Conservation (phyloP, 2,329 filamentous ascomycete genomes). For the Ceratocystis destructans region DNA sequence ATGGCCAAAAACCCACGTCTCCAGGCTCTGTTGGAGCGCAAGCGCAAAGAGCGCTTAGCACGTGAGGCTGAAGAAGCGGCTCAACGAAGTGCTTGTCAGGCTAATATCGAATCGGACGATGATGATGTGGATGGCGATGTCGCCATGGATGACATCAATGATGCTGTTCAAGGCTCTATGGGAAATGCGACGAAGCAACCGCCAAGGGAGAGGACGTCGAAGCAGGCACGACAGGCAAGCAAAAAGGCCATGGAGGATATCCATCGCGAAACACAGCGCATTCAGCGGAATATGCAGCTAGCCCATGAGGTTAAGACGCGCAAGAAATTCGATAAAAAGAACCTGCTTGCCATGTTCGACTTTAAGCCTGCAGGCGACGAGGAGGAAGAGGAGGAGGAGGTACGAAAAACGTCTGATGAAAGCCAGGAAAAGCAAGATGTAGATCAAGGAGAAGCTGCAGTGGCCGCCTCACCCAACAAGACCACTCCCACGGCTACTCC, state of each 20-base stretch:
- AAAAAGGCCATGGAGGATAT: constrained; percentile 94
- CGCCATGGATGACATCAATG: constrained; percentile 30
- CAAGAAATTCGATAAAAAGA: constrained; percentile 76
- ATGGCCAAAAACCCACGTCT: constrained; percentile 44
- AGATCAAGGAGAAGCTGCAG: constrained; percentile 3
- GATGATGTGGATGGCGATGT: constrained; percentile 28
- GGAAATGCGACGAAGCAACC: constrained; percentile 37
- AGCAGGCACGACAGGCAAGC: constrained; percentile 70
- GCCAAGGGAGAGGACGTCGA: constrained; percentile 47
- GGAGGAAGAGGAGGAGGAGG: constrained; percentile 21
- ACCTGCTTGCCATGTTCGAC: constrained; percentile 74
- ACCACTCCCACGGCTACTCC: constrained; percentile 18
- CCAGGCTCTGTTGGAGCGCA: constrained; percentile 57
- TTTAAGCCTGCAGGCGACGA: constrained; percentile 38
- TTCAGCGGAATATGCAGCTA: constrained; percentile 81
- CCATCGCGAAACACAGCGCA: constrained; percentile 82
- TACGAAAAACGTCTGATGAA: constrained; percentile 21
- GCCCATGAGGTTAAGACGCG: constrained; percentile 79
- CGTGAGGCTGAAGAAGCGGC: constrained; percentile 46
- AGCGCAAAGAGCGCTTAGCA: constrained; percentile 55
- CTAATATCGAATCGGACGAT: constrained; percentile 28
- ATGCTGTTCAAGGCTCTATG: constrained; percentile 30
- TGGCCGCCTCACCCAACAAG: too few relatives aligned
- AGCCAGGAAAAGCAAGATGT: neutral
- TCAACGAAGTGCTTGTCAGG: constrained; percentile 28